These are phyloP conservation scores for Vaccinium corymbosum DNA, from an alignment of 148 eudicot species.

Conservation along the genomic window DNA sequence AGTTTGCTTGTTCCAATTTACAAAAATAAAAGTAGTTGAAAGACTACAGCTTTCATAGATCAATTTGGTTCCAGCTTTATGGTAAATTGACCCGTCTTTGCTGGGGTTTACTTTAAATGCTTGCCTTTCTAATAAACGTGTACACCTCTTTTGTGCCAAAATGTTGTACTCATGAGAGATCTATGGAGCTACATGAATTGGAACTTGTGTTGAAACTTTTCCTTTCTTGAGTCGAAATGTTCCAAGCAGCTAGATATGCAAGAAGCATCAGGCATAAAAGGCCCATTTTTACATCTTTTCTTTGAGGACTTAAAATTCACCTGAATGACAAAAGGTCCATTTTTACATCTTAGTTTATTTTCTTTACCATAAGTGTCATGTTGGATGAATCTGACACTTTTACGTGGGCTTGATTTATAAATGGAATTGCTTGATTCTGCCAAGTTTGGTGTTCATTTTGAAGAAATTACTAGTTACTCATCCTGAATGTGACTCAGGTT, in stretches of 20 bases:
- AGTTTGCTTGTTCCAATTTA: background rate
- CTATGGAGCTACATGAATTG: background rate
- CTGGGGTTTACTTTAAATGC: background rate
- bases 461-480: background rate
- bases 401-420: background rate
- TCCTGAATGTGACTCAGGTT: slow-evolving; percentile 39
- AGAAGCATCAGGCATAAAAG: background rate
- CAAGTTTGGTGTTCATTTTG: background rate
- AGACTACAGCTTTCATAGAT: background rate
- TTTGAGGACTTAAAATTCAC: background rate
- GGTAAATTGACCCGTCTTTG: background rate
- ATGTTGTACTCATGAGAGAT: background rate
- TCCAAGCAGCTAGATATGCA: background rate
- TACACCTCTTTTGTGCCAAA: background rate
- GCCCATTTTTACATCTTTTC: too few relatives aligned
- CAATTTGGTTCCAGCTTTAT: slow-evolving; percentile 9
- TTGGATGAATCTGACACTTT: background rate
- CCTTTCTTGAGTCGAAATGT: background rate
- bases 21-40: background rate
- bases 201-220: background rate
- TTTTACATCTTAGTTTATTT: background rate
- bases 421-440: background rate
- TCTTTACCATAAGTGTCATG: background rate
- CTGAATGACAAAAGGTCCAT: background rate
- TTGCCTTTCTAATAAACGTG: background rate